A percentile compares a stretch with the other conserved stretches of the same genome.
phyloP scores from a whole-genome alignment of 106 monocot genomes.

The Ottelia alismoides region DNA sequence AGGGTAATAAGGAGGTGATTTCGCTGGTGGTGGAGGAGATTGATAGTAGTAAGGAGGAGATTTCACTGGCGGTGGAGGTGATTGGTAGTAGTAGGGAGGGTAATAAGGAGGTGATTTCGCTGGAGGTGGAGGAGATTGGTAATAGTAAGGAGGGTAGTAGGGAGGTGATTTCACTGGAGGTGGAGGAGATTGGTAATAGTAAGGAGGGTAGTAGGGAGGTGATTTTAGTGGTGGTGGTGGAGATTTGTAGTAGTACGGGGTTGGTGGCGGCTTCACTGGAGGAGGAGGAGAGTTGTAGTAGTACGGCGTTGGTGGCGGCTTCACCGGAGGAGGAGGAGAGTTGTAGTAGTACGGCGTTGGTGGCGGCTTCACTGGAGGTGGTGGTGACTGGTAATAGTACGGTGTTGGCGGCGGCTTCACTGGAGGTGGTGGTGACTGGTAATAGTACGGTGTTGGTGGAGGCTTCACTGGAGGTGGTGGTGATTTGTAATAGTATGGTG shows the following conservation, averaged over 20 bases:
- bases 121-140: conserved; percentile 1
- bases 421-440: conserved; percentile 14
- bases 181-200: conserved; percentile 2
- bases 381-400: conserved; percentile 8
- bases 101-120: too few species aligned
- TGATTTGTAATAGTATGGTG: conserved; percentile 13
- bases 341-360: conserved; percentile 10
- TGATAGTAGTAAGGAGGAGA: too few species aligned
- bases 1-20: too few species aligned
- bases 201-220: too few species aligned
- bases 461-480: too few species aligned
- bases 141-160: background rate
- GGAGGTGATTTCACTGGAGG: too few species aligned
- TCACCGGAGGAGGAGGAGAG: background rate
- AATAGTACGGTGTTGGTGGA: conserved; percentile 5
- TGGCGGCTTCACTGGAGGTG: conserved; percentile 4
- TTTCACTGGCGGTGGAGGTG: too few species aligned
- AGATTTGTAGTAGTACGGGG: background rate
- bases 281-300: conserved; percentile 1
- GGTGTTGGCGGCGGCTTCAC: conserved; percentile 8
- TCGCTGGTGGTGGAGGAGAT: too few species aligned
- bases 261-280: background rate
- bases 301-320: background rate
- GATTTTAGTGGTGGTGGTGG: background rate
- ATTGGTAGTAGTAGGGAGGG: too few species aligned